These are phyloP conservation scores for Mycogone perniciosa DNA, from an alignment of 2,329 filamentous ascomycete species.

Conservation along the genomic window DNA sequence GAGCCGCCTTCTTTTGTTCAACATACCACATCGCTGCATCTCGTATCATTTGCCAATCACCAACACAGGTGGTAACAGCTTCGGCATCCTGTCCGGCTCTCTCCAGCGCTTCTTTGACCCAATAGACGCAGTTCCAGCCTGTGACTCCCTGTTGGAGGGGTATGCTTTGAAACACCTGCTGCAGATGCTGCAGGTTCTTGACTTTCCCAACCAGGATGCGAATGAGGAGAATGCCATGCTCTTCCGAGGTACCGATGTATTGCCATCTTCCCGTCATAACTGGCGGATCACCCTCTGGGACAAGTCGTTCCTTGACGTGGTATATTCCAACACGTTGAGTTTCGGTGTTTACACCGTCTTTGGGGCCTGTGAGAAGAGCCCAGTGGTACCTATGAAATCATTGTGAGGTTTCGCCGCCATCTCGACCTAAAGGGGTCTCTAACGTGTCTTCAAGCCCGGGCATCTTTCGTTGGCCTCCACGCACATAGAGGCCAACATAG, in stretches of 20 bases:
- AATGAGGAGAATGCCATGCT: slow-evolving; percentile 18
- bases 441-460: slow-evolving; percentile 1
- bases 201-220: slow-evolving; percentile 28
- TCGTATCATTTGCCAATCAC: slow-evolving; percentile 30
- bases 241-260: slow-evolving; percentile 21
- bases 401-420: not conserved
- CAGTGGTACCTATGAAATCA: slow-evolving; percentile 29
- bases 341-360: slow-evolving; percentile 16
- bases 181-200: slow-evolving; percentile 20
- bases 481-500: slow-evolving; percentile 3
- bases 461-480: not conserved
- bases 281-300: slow-evolving; percentile 6
- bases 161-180: slow-evolving; percentile 23
- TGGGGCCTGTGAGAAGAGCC: slow-evolving; percentile 32
- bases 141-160: slow-evolving; percentile 24
- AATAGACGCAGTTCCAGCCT: slow-evolving; percentile 38
- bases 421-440: not conserved
- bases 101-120: slow-evolving; percentile 36
- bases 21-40: slow-evolving; percentile 33
- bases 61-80: slow-evolving; percentile 25
- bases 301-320: slow-evolving; percentile 27
- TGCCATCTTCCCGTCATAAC: slow-evolving; percentile 18
- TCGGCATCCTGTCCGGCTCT: slow-evolving; percentile 22
- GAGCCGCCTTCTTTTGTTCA: slow-evolving; percentile 30
- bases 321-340: slow-evolving; percentile 21